phyloP scores from a whole-genome alignment of 345 rosid genomes.

The Limnanthes douglasii region DNA sequence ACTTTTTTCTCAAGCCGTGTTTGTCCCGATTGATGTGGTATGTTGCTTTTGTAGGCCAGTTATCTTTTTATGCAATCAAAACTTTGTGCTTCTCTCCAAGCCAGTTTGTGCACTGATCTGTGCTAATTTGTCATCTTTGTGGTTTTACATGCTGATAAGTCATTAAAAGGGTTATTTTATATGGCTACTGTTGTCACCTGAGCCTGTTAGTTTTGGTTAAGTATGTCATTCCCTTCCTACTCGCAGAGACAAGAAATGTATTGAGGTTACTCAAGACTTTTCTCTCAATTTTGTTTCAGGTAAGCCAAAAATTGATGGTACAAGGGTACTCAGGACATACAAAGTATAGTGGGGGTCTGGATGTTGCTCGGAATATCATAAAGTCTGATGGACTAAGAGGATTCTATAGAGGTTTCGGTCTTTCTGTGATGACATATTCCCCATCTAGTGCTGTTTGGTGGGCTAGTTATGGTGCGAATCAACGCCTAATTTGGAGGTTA shows the following conservation, averaged over 20 bases:
- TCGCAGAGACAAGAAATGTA: neutral
- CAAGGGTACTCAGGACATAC: constrained; percentile 95
- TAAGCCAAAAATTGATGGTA: constrained; percentile 97
- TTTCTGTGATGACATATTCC: constrained; percentile 85
- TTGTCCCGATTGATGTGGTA: constrained; percentile 96
- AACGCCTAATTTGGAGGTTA: constrained; percentile 91
- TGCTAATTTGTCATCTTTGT: neutral
- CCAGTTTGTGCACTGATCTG: neutral
- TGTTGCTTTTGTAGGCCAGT: constrained; percentile 8
- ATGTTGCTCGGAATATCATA: constrained; percentile 73
- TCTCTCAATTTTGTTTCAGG: constrained; percentile 24
- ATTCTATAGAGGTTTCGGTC: constrained; percentile 87
- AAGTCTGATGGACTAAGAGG: constrained; percentile 76
- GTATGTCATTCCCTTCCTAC: constrained; percentile 1
- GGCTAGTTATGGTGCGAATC: constrained; percentile 98
- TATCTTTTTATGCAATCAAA: neutral
- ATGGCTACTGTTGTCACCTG: too few relatives aligned
- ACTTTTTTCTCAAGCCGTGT: constrained; percentile 70
- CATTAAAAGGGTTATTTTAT: too few relatives aligned
- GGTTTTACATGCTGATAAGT: neutral
- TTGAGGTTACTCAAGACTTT: constrained; percentile 4
- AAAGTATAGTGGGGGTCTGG: constrained; percentile 76
- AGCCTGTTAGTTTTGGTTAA: neutral
- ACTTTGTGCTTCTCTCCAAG: neutral
- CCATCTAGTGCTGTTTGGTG: constrained; percentile 99